Evolutionary conservation across 305 asterid species (phyloP).

Genomic region (Solanum hybrid): DNA sequence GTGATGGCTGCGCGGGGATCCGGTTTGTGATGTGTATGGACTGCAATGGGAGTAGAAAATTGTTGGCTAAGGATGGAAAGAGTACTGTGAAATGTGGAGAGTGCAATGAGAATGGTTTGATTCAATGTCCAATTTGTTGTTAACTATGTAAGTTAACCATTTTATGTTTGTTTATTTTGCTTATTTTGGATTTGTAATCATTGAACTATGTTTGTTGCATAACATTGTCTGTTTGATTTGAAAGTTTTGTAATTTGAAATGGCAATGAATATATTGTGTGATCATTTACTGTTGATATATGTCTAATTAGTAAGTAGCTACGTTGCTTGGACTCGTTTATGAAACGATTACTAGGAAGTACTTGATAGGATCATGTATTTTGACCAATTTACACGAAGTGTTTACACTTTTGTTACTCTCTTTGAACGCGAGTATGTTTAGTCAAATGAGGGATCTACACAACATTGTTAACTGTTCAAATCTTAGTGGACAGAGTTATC

Average conservation of each 20-base stretch:
- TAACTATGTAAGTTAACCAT: conserved; percentile 7
- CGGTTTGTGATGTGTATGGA: conserved; percentile 65
- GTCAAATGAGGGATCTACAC: not conserved
- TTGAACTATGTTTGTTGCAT: not conserved
- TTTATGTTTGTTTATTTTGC: not conserved
- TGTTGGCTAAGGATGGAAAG: conserved; percentile 56
- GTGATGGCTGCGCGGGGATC: conserved; percentile 59
- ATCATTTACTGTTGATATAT: not conserved
- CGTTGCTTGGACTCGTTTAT: not conserved
- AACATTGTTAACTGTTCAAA: not conserved
- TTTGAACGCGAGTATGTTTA: not conserved
- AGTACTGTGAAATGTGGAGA: conserved; percentile 52
- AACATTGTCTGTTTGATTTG: not conserved
- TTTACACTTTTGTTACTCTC: not conserved
- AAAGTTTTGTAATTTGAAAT: not conserved
- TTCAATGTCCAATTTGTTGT: conserved; percentile 66
- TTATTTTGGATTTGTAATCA: not conserved
- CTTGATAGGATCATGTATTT: not conserved
- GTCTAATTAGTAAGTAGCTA: not conserved
- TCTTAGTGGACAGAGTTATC: not conserved
- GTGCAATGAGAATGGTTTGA: conserved; percentile 91
- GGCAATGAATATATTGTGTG: not conserved
- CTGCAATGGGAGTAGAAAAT: conserved; percentile 75
- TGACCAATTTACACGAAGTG: not conserved
- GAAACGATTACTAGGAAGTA: not conserved